Evolutionary conservation across 352 stramenopile species (phyloP).

Genomic region (Phytopythium litorale): DNA sequence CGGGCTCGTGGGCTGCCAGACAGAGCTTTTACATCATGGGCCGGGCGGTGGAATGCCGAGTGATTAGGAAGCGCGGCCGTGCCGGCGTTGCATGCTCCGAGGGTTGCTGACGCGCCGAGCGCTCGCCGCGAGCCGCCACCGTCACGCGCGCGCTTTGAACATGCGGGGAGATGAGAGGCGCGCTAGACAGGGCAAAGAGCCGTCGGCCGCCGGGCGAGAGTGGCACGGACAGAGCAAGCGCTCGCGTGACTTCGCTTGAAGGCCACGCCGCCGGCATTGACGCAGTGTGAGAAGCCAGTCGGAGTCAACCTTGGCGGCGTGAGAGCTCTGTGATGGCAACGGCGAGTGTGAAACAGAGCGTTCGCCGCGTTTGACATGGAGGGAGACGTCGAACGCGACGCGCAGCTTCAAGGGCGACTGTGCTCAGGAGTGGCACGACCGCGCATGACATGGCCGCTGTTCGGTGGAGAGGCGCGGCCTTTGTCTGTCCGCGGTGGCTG

Average conservation of each 20-base stretch:
- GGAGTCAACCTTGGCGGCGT: not conserved
- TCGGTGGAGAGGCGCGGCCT: not conserved
- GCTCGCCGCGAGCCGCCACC: slow-evolving; percentile 1
- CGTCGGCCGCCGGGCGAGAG: not conserved
- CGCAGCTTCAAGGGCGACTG: slow-evolving; percentile 2
- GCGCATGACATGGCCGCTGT: slow-evolving; percentile 5
- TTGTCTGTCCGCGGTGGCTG: not conserved
- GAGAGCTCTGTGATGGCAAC: not conserved
- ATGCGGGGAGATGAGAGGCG: slow-evolving; percentile 5
- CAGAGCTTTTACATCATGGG: not conserved
- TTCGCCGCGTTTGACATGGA: not conserved
- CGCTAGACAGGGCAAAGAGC: slow-evolving; percentile 6
- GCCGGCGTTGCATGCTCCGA: not conserved
- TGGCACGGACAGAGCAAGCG: slow-evolving; percentile 4
- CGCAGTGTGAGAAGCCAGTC: not conserved
- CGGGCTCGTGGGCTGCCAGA: not conserved
- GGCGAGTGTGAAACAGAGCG: not conserved
- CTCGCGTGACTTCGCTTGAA: not conserved
- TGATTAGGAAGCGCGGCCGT: not conserved
- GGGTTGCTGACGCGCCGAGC: not conserved
- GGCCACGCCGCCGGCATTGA: not conserved
- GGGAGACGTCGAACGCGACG: not conserved
- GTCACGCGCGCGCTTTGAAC: slow-evolving; percentile 8
- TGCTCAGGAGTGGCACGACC: not conserved
- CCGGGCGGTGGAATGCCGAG: not conserved